Evolutionary conservation across 192 early-diverging fungal species (phyloP), one percentile per base, ranked within the genome.

Genomic region (Glomus cerebriforme): DNA sequence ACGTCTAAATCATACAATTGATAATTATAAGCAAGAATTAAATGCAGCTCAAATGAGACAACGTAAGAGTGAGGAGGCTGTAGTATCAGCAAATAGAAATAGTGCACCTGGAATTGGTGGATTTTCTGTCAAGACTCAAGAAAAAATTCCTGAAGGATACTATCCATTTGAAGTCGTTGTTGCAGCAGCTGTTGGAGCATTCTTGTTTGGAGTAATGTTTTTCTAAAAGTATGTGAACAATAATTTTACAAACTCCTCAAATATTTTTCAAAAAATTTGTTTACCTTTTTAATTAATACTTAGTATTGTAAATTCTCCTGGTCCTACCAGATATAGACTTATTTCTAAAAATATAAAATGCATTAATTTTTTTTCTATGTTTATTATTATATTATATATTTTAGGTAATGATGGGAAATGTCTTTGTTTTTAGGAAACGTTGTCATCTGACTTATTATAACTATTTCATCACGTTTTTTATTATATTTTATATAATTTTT

Each of bases 101-200:
- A 67, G 35, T 29, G 5, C 43, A 22, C n/a, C n/a, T n/a, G n/a
- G n/a, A n/a, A 54, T 29, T 54, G 76, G 37, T 66, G 62, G 59
- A 34, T 64, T 34, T 13, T 49, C 75, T 3, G 43, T 77, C 31
- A 64, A 62, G 32, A 67, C 37, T 13, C 45, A 49, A 32, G 76
- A 77, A 19, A 77, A 47, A 45, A 67, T 77, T 77, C 76, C 76
- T 7, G 76, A 66, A 66, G 76, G 76, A 0, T 77, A 77, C 32
- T 77, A 77, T 49, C 76, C 76, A 32, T 77, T 77, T 47, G 76
- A 77, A 45, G 60, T 77, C 2, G 43, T 77, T 7, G 29, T 66
- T 29, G 76, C 63, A 6, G 76, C 76, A 32, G 76, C 76, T 35
- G 39, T 77, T n/a, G 45, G 35, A 2, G 76, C 76, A 26, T 77